Evolutionary conservation across 2,329 filamentous ascomycete genomes (phyloP).

Genomic region (Nemania sp.): DNA sequence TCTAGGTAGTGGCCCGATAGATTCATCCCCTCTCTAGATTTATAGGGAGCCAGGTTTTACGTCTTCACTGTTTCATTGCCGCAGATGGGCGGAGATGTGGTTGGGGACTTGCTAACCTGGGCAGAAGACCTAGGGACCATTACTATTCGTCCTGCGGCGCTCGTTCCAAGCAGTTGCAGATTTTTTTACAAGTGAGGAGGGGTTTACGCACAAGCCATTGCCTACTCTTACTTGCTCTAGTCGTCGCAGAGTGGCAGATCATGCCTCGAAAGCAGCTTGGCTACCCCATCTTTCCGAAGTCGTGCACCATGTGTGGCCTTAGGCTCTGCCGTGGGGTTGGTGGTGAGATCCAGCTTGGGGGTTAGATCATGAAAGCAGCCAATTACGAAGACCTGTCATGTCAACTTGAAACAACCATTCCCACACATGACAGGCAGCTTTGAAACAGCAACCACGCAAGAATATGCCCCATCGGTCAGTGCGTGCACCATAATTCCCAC

Average conservation of each 20-base stretch:
- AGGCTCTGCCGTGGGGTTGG: slow-evolving; percentile 18
- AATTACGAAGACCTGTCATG: slow-evolving; percentile 15
- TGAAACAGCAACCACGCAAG: slow-evolving; percentile 26
- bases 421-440: slow-evolving; percentile 23
- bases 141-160: background rate
- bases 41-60: background rate
- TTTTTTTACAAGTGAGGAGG: slow-evolving; percentile 2
- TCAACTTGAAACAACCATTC: slow-evolving; percentile 27
- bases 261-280: slow-evolving; percentile 15
- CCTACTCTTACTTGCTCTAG: background rate
- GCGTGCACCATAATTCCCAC: background rate
- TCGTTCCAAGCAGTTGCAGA: too few relatives aligned
- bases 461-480: slow-evolving; percentile 11
- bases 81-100: slow-evolving; percentile 15
- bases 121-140: background rate
- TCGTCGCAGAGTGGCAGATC: slow-evolving; percentile 19
- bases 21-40: slow-evolving; percentile 1
- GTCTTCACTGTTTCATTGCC: slow-evolving; percentile 12
- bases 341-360: slow-evolving; percentile 20
- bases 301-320: slow-evolving; percentile 10
- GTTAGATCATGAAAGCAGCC: slow-evolving; percentile 7
- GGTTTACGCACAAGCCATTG: background rate
- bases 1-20: background rate
- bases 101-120: background rate
- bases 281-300: slow-evolving; percentile 11